Base-by-base conservation (phyloP, 2,329 filamentous ascomycete species). In the Furcasterigmium furcatum region DNA sequence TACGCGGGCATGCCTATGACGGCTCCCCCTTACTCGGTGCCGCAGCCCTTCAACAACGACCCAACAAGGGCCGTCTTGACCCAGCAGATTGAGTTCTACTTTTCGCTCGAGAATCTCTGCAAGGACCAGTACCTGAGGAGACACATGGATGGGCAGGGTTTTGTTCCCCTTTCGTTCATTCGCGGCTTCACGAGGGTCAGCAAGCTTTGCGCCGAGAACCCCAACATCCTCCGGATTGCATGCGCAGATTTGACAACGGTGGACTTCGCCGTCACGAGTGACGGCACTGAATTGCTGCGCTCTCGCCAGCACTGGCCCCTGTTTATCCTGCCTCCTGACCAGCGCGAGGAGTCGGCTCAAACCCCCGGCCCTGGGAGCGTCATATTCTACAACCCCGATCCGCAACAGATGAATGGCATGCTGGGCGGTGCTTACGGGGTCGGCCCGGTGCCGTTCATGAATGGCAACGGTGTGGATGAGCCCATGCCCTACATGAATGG, bases 131-230 rank as follows among this genome's bases (percentile, higher is more conserved):
- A 84, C 66, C 76, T 99, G 48, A 85, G 94, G 46, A 84, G 82
- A 58, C 85, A 91, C 56, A 97, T 99, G 94, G 92, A 99, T 62
- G 88, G 87, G 1, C 88, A 97, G 64, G 94, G 94, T 16, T 97
- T 91, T 59, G 91, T 96, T 13, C 84, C 82, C 42, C 71, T 99
- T 43, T 76, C 79, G 27, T 79, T 96, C 47, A 85, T 99, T 55
- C 80, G 87, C 19, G 78, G 76, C n/a, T 99, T 99, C 74, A 90
- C 89, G 65, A 85, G 94, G 48, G 85, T 95, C 61, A 85, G 84
- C 65, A 71, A 79, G 22, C 69, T 95, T 24, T 80, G 42, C 85
- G 32, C 30, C 9, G 29, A 34, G 9, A 43, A 96, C 47, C 71
- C 85, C 46, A 83, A 88, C 32, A 66, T 91, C 45, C 72, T 97